Evolutionary conservation across 2,329 filamentous ascomycete genomes (phyloP).

Genomic region (Clathrospora elynae): DNA sequence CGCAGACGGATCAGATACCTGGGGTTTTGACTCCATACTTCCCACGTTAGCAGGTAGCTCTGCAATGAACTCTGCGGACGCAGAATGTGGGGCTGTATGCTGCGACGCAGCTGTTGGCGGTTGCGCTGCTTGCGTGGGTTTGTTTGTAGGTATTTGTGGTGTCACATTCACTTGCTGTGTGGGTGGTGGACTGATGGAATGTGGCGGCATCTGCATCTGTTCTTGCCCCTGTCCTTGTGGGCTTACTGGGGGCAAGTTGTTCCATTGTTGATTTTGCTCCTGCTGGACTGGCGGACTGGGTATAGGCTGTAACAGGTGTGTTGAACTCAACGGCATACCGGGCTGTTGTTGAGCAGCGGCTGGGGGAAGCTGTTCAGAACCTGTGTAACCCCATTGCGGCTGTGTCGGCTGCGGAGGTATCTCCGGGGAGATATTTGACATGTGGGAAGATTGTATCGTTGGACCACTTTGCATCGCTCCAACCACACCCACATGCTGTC

Average conservation of each 20-base stretch:
- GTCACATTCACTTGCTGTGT: slow-evolving; percentile 18
- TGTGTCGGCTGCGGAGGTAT: slow-evolving; percentile 15
- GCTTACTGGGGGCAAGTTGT: slow-evolving; percentile 20
- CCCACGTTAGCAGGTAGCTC: slow-evolving; percentile 44
- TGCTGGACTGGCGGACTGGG: slow-evolving; percentile 19
- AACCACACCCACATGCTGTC: slow-evolving; percentile 37
- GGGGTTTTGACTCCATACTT: slow-evolving; percentile 24
- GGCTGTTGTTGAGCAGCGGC: slow-evolving; percentile 13
- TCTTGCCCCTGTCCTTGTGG: slow-evolving; percentile 18
- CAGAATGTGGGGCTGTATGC: slow-evolving; percentile 8
- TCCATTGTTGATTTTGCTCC: slow-evolving; percentile 33
- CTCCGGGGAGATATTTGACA: slow-evolving; percentile 16
- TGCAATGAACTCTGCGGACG: slow-evolving; percentile 38
- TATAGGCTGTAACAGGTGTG: slow-evolving; percentile 20
- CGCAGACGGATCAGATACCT: slow-evolving; percentile 7
- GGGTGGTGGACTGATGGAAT: slow-evolving; percentile 27
- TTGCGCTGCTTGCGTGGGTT: slow-evolving; percentile 16
- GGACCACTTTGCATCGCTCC: slow-evolving; percentile 16
- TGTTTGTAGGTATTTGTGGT: slow-evolving; percentile 15
- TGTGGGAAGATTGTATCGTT: slow-evolving; percentile 17
- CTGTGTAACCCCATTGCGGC: slow-evolving; percentile 14
- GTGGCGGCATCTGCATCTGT: slow-evolving; percentile 14
- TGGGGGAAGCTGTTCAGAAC: slow-evolving; percentile 4
- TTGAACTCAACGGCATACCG: slow-evolving; percentile 12
- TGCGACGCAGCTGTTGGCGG: slow-evolving; percentile 21